Base-by-base conservation (phyloP, 1,139 yeast species). In the Meyerozyma smithsonii region DNA sequence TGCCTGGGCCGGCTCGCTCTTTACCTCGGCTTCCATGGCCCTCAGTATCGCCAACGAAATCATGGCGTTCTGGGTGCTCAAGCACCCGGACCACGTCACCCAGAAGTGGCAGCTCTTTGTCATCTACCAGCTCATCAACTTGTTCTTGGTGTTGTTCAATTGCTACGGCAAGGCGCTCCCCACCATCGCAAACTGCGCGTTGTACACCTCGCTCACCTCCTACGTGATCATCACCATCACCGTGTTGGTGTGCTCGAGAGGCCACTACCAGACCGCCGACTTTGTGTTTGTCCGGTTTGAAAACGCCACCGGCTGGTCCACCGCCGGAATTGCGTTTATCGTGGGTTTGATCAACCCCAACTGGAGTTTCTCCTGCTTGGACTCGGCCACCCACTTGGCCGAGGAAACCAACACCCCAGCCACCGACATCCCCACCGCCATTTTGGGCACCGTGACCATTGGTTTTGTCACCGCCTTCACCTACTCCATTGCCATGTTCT, bases 1-100 rank as follows among this genome's bases (percentile, higher is more conserved):
- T 43, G 78, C 79, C 2, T 75, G 78, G 77, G 76, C 77, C 25
- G 83, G 83, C 7, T 58, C 81, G 3, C 63, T 77, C 16, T 77
- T 77, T 55, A 75, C 82, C 8, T 64, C 74, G 42, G 77, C 81
- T 12, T 75, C 81, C 3, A 74, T 75, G 52, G 71, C 77, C 15
- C 58, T 76, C 35, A 64, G 79, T 8, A 64, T 77, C 39, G 77
- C 80, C 18, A 60, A 64, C 34, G 67, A 69, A 40, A 51, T 74
- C 25, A 66, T 75, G 51, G 81, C 79, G 1, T 66, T 77, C 58
- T 75, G 74, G 62, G 64, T 66, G 14, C 55, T 76, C 45, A 56
- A 50, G 35, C 73, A 74, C 46, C 74, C 77, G 3, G 66, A 63
- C 24, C 72, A 65, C 42, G 66, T 56, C 4, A 59, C 65, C 15